Percentiles rank a stretch among this genome's conserved stretches.
These are phyloP conservation scores for Umbelopsis isabellina DNA, from an alignment of 192 early-diverging fungal genomes.

Conservation along the genomic window DNA sequence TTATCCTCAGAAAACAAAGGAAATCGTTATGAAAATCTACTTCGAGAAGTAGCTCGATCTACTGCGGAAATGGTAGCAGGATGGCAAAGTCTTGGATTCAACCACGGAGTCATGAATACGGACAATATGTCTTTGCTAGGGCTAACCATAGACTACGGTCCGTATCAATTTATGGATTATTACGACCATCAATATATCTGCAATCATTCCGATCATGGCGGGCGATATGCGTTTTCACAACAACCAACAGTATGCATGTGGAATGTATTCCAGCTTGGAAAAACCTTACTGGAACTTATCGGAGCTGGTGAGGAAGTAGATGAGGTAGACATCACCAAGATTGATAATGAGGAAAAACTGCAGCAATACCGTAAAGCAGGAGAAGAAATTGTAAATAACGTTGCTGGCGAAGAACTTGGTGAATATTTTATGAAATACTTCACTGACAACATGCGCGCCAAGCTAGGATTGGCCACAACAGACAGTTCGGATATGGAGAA, in stretches of 20 bases:
- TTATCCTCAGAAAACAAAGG: constrained; percentile 22
- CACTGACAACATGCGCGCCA: constrained; percentile 61
- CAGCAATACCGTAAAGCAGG: constrained; percentile 37
- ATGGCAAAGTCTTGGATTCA: constrained; percentile 78
- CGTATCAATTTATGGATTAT: constrained; percentile 82
- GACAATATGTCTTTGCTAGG: constrained; percentile 86
- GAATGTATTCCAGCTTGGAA: constrained; percentile 77
- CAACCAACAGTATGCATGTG: constrained; percentile 83
- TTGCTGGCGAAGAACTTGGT: constrained; percentile 56
- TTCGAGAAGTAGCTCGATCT: constrained; percentile 54
- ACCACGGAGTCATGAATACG: constrained; percentile 90
- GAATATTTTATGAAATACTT: constrained; percentile 54
- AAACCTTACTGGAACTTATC: constrained; percentile 66
- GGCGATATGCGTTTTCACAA: constrained; percentile 69
- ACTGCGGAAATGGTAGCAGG: constrained; percentile 77
- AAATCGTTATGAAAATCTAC: constrained; percentile 63
- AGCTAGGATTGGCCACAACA: constrained; percentile 49
- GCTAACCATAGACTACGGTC: constrained; percentile 87
- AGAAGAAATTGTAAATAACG: constrained; percentile 50
- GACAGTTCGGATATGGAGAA: constrained; percentile 52
- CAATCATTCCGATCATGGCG: constrained; percentile 76
- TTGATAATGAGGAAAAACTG: constrained; percentile 23
- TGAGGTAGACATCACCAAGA: constrained; percentile 39
- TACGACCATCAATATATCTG: constrained; percentile 82
- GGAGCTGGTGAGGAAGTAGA: constrained; percentile 57